These are phyloP conservation scores for Diaporthe helianthi DNA, from an alignment of 2,329 filamentous ascomycete species.

Conservation along the genomic window DNA sequence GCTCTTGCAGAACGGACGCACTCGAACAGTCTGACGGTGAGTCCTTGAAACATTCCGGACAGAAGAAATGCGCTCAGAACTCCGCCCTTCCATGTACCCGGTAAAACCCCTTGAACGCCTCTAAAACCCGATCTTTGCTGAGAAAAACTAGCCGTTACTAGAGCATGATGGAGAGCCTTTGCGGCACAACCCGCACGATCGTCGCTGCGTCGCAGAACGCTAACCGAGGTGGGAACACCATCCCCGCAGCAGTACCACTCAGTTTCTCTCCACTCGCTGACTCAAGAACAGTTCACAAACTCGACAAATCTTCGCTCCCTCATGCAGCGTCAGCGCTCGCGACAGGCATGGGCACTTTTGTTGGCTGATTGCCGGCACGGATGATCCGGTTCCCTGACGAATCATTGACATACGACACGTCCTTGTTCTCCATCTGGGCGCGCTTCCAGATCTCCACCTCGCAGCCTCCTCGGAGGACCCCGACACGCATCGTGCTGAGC, in stretches of 20 bases:
- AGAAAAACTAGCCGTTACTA: constrained; percentile 10
- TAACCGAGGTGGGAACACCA: neutral
- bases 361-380: constrained; percentile 84
- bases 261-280: neutral
- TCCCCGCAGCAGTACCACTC: constrained; percentile 9
- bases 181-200: constrained; percentile 1
- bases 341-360: constrained; percentile 80
- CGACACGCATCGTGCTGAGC: constrained; percentile 85
- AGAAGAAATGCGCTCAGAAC: constrained; percentile 21
- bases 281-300: neutral
- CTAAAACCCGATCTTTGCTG: neutral
- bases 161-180: neutral
- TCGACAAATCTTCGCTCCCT: constrained; percentile 35
- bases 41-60: neutral
- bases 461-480: constrained; percentile 84
- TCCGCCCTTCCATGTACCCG: constrained; percentile 16
- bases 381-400: constrained; percentile 82
- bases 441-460: constrained; percentile 96
- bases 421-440: constrained; percentile 83
- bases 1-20: neutral
- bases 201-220: neutral
- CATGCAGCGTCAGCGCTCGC: constrained; percentile 85
- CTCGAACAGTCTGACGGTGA: neutral
- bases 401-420: constrained; percentile 80
- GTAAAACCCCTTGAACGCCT: constrained; percentile 17